A percentile compares a stretch with the other conserved stretches of the same genome.
Evolutionary conservation across 164 flowering plant species (phyloP).

Genomic region (Vitis rotundifolia): DNA sequence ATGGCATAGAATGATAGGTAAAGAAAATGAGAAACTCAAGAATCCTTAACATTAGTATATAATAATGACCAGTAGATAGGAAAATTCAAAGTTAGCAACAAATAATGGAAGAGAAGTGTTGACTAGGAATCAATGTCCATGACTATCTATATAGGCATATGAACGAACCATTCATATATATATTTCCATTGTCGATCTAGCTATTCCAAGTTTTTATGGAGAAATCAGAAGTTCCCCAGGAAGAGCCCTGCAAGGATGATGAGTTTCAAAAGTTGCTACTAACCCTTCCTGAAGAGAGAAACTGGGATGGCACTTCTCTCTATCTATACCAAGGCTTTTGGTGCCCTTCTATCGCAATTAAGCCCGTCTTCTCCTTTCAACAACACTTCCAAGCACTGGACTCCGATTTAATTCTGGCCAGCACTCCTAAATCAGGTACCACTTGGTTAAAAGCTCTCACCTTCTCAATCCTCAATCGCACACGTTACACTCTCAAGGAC

Average conservation of each 20-base stretch:
- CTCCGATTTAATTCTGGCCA: conserved; percentile 9
- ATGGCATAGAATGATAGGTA: too few species aligned
- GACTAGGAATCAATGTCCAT: too few species aligned
- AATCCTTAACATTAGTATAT: too few species aligned
- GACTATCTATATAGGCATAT: too few species aligned
- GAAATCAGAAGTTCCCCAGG: neutral
- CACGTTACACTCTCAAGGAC: neutral
- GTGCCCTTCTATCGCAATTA: conserved; percentile 25
- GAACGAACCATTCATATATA: too few species aligned
- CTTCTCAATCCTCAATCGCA: conserved; percentile 17
- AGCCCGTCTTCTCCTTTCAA: conserved; percentile 19
- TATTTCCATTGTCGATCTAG: too few species aligned
- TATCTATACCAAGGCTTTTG: conserved; percentile 32
- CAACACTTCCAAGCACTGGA: neutral
- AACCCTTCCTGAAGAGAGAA: conserved; percentile 24
- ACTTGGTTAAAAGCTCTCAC: neutral
- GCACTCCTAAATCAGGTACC: neutral
- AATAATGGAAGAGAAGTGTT: too few species aligned
- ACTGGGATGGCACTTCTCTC: conserved; percentile 23
- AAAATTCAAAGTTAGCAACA: too few species aligned
- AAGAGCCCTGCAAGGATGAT: neutral
- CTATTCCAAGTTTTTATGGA: too few species aligned
- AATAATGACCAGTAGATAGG: too few species aligned
- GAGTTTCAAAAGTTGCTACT: conserved; percentile 17
- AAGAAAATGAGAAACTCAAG: too few species aligned